Base-by-base conservation (phyloP, 257 asterid genomes). In the Cruciata laevipes region DNA sequence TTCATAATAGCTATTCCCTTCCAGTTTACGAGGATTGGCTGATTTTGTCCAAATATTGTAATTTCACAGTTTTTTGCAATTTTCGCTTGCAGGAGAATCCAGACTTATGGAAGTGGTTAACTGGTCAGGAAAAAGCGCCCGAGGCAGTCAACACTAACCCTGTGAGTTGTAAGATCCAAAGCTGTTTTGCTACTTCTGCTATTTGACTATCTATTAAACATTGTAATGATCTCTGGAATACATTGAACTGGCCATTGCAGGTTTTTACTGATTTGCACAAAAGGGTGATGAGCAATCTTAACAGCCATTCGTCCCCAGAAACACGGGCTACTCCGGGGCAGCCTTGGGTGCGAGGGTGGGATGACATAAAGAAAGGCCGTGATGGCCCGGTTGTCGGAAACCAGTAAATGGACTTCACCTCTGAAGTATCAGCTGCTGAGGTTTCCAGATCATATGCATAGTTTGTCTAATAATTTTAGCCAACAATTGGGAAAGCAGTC, bases 291-390 rank as follows among this genome's bases (percentile, higher is more conserved):
- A 86, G 73, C 75, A 92, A 83, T 73, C 88, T 92, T 7, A 76
- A 89, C 74, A 81, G 61, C 67, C 80, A 89, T 74, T 69, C 95
- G 23, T 76, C 97, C 57, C 96, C 95, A 0, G 98, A 84, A 78
- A 92, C 98, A 6, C 83, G 97, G 59, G 91, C 97, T 18, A 68
- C 70, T 20, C 80, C 87, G 2, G 98, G 98, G 16, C 86, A 82
- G 70, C 79, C 88, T 10, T 92, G 98, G 98, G 96, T 90, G 70
- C 86, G 96, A 71, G 98, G 98, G 52, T 89, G 98, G 97, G 97
- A 92, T 62, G 98, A 89, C 75, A 79, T 80, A 87, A 92, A 81
- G 80, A 89, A 77, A 80, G 90, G 94, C 16, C 84, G 83, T 20
- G 96, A 92, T 61, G 67, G 80, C 67, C 97, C 96, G 35, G 35